phyloP scores from a whole-genome alignment of 2,329 filamentous ascomycete genomes.

The Talaromyces rugulosus region DNA sequence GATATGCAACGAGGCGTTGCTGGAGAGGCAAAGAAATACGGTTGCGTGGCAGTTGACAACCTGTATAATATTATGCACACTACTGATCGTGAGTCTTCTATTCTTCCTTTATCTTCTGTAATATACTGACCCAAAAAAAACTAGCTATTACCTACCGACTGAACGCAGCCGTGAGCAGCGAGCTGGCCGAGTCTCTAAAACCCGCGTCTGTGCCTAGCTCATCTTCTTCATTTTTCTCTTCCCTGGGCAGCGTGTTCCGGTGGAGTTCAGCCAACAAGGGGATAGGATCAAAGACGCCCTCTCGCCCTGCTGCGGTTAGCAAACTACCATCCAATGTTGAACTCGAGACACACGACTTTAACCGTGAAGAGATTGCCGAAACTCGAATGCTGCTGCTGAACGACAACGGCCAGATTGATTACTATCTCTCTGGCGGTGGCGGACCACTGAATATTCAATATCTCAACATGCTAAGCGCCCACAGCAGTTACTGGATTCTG shows the following conservation, averaged over 20 bases:
- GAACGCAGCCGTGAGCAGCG: slow-evolving; percentile 81
- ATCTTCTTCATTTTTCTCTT: slow-evolving; percentile 60
- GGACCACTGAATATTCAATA: slow-evolving; percentile 94
- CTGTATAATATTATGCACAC: slow-evolving; percentile 87
- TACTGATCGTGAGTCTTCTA: slow-evolving; percentile 50
- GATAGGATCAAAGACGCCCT: slow-evolving; percentile 57
- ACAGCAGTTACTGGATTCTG: slow-evolving; percentile 89
- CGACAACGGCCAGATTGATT: slow-evolving; percentile 95
- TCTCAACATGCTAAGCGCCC: slow-evolving; percentile 91
- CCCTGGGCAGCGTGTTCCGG: slow-evolving; percentile 60
- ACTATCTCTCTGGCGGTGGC: slow-evolving; percentile 74
- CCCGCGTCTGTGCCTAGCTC: slow-evolving; percentile 74
- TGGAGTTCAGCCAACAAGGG: slow-evolving; percentile 48
- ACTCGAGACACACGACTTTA: slow-evolving; percentile 92
- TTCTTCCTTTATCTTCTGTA: slow-evolving; percentile 32
- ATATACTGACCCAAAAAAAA: slow-evolving; percentile 39
- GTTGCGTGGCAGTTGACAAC: slow-evolving; percentile 90
- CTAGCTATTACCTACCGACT: slow-evolving; percentile 79
- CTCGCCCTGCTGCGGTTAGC: slow-evolving; percentile 25
- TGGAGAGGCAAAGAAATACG: slow-evolving; percentile 76
- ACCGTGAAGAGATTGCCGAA: slow-evolving; percentile 85
- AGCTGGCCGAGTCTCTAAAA: slow-evolving; percentile 72
- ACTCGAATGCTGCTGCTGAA: slow-evolving; percentile 83
- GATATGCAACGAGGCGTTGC: slow-evolving; percentile 62
- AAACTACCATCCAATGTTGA: slow-evolving; percentile 70